Percentiles rank a stretch among this genome's conserved stretches.
Evolutionary conservation across 345 rosid species (phyloP).

Genomic region (Schrenkiella parvula): DNA sequence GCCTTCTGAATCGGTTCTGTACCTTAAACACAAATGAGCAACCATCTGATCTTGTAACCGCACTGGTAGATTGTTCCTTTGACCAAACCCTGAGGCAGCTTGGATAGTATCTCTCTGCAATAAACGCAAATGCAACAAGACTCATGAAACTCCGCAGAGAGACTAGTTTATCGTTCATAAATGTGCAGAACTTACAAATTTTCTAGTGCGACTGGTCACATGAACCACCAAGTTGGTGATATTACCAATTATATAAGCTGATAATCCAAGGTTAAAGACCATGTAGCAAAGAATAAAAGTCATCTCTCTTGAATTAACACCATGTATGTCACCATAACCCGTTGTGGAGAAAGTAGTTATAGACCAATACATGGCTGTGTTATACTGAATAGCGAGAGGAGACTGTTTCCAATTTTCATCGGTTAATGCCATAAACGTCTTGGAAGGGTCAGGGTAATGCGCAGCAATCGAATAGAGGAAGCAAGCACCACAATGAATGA

Average conservation of each 20-base stretch:
- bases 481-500: constrained; percentile 73
- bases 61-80: constrained; percentile 67
- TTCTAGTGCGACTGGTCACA: constrained; percentile 69
- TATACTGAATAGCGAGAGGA: constrained; percentile 42
- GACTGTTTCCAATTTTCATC: constrained; percentile 36
- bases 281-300: constrained; percentile 52
- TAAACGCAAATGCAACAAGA: background rate
- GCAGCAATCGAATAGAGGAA: constrained; percentile 57
- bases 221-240: constrained; percentile 91
- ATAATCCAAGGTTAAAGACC: constrained; percentile 71
- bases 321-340: constrained; percentile 90
- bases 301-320: constrained; percentile 62
- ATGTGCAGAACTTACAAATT: constrained; percentile 58
- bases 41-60: constrained; percentile 92
- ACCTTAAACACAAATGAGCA: constrained; percentile 78
- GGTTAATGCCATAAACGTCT: constrained; percentile 58
- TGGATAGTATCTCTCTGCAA: constrained; percentile 81
- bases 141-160: background rate
- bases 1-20: constrained; percentile 84
- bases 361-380: constrained; percentile 77
- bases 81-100: constrained; percentile 75
- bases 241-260: constrained; percentile 75
- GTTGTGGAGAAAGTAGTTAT: constrained; percentile 73
- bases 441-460: constrained; percentile 38
- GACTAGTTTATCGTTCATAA: background rate